A percentile compares a stretch with the other conserved stretches of the same genome.
phyloP scores from a whole-genome alignment of 164 flowering plant species.

The Stephania cephalantha region DNA sequence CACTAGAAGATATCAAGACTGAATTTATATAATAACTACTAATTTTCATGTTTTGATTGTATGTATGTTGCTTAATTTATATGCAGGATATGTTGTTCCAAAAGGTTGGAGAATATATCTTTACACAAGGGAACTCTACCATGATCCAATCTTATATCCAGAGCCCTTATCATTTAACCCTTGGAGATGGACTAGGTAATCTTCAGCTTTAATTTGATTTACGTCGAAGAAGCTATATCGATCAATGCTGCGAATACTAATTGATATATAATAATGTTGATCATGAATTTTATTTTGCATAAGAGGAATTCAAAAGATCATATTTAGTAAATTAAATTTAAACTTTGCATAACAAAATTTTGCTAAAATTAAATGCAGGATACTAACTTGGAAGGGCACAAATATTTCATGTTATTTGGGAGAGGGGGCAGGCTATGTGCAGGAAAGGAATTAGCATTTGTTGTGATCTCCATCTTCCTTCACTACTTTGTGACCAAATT shows the following conservation, averaged over 20 bases:
- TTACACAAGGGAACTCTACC: conserved; percentile 40
- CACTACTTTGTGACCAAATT: conserved; percentile 81
- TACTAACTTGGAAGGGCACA: conserved; percentile 52
- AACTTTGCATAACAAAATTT: too few relatives aligned
- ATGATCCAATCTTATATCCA: conserved; percentile 37
- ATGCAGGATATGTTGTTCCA: conserved; percentile 41
- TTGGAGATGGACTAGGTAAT: conserved; percentile 50
- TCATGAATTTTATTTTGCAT: too few relatives aligned
- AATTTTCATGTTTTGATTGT: too few relatives aligned
- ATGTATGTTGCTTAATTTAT: background rate
- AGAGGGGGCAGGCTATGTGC: conserved; percentile 83
- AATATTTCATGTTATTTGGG: conserved; percentile 60
- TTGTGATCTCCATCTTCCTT: conserved; percentile 63
- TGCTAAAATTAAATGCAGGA: conserved; percentile 36
- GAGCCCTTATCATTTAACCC: conserved; percentile 50
- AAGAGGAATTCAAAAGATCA: too few relatives aligned
- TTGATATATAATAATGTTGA: background rate
- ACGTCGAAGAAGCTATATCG: background rate
- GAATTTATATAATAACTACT: background rate
- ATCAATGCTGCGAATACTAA: background rate
- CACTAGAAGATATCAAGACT: background rate
- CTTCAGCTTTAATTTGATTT: conserved; percentile 10
- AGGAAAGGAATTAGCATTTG: conserved; percentile 82
- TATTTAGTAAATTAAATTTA: background rate
- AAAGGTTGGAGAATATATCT: conserved; percentile 57